Percentiles rank a stretch among this genome's conserved stretches.
phyloP scores from a whole-genome alignment of 139 green algal genomes.

The Volvox africanus region DNA sequence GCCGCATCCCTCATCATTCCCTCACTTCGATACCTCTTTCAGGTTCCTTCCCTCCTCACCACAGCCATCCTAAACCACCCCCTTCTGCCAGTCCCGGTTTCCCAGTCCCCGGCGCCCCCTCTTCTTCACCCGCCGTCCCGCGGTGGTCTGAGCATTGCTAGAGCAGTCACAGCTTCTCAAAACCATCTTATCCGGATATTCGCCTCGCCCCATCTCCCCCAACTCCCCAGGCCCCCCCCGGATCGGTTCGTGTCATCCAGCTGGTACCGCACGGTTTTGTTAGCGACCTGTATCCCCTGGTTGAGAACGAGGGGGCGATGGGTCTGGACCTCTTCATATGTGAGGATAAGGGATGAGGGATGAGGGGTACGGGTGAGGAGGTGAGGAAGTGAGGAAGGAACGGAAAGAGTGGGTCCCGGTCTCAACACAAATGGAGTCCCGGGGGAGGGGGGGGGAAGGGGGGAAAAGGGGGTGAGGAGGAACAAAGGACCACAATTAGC shows the following conservation, averaged over 20 bases:
- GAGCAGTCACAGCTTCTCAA: background rate
- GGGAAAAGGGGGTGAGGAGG: background rate
- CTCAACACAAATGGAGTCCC: too few relatives aligned
- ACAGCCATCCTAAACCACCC: background rate
- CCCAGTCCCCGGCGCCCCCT: too few relatives aligned
- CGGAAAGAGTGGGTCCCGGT: too few relatives aligned
- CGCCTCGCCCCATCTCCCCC: background rate
- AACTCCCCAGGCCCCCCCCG: background rate
- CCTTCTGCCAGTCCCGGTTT: background rate
- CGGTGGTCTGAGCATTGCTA: too few relatives aligned
- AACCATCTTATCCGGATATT: background rate
- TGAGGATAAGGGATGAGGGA: slow-evolving; percentile 25
- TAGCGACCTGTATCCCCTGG: background rate
- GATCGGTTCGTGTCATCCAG: background rate
- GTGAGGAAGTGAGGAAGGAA: background rate
- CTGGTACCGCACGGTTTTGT: slow-evolving; percentile 4
- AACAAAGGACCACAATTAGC: background rate
- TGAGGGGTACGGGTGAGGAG: background rate
- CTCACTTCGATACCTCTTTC: too few relatives aligned
- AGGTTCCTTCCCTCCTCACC: too few relatives aligned
- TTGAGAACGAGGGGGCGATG: background rate
- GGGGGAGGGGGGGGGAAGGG: background rate
- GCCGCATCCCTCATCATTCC: too few relatives aligned
- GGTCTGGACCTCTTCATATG: slow-evolving; percentile 24
- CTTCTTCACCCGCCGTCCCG: too few relatives aligned